A percentile compares a stretch with the other conserved stretches of the same genome.
phyloP scores from a whole-genome alignment of 2,329 filamentous ascomycete genomes.

The Cytospora schulzeri region DNA sequence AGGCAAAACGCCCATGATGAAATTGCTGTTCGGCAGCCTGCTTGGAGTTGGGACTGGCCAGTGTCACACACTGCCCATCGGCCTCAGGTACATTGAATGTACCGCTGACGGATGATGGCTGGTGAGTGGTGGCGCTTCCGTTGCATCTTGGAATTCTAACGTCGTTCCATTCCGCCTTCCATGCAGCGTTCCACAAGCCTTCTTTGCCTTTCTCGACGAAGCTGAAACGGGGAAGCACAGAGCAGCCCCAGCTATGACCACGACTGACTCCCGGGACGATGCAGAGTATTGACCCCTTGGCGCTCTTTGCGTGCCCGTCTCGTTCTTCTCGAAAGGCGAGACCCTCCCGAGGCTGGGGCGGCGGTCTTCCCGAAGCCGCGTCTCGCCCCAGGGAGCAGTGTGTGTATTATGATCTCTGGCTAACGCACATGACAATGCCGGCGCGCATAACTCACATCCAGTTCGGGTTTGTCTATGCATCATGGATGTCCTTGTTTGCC shows the following conservation, averaged over 20 bases:
- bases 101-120: background rate
- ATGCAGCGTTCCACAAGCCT: conserved; percentile 5
- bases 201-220: conserved; percentile 5
- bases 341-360: conserved; percentile 15
- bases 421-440: conserved; percentile 11
- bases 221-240: conserved; percentile 1
- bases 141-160: conserved; percentile 17
- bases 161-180: conserved; percentile 22
- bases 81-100: conserved; percentile 7
- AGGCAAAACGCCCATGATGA: conserved; percentile 12
- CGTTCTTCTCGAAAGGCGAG: conserved; percentile 19
- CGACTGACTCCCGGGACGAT: background rate
- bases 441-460: conserved; percentile 15
- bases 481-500: conserved; percentile 9
- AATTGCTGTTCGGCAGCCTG: conserved; percentile 18
- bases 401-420: conserved; percentile 24
- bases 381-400: conserved; percentile 2
- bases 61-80: conserved; percentile 7
- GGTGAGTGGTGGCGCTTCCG: background rate
- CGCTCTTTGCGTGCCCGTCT: conserved; percentile 13
- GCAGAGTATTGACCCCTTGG: conserved; percentile 10
- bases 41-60: conserved; percentile 2
- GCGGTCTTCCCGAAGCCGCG: conserved; percentile 25
- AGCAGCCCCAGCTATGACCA: background rate
- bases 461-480: conserved; percentile 10